Evolutionary conservation across 2,329 filamentous ascomycete genomes (phyloP), one percentile per base, ranked within the genome.

Genomic region (Aaosphaeria pasadenensis): DNA sequence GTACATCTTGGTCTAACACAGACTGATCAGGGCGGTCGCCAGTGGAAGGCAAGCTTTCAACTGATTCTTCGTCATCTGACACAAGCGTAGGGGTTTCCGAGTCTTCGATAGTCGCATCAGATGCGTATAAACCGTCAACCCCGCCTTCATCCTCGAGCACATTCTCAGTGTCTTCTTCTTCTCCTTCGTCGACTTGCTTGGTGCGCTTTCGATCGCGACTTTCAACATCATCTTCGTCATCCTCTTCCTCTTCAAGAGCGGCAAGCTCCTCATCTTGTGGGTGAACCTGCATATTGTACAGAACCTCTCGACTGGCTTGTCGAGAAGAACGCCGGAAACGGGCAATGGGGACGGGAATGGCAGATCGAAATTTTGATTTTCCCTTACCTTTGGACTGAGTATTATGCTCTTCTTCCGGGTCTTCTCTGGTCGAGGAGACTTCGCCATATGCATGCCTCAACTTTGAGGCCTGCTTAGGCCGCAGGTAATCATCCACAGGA

Each of bases 401-500:
- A 39, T 38, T 7, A 4, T 49, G 42, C 11, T 49, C 33, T 5
- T 38, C 42, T 6, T 57, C 53, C n/a, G 30, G 46, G 3, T 57
- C 47, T 13, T 47, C 45, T 4, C 52, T 45, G n/a, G 30, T 36
- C n/a, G 45, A 33, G 9, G 29, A 47, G 5, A 40, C 30, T 9
- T 56, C 52, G 5, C 36, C 45, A 35, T 69, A 56, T n/a, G 55
- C 46, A 6, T 50, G 53, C 13, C 58, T 60, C 36, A 57, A 54
- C 39, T 62, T 64, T 0, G 62, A 59, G 32, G 66, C 64, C 30
- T 59, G 58, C 7, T 53, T 51, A 4, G 66, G 64, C 7, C 55
- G 55, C 6, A 64, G 50, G 40, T 47, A 44, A 6, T 68, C 64
- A 38, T 69, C 66, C 56, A 69, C 59, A 2, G 64, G 66, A 46